A percentile compares a stretch with the other conserved stretches of the same genome.
Evolutionary conservation across 345 rosid genomes (phyloP).

Genomic region (Aquilaria malaccensis): DNA sequence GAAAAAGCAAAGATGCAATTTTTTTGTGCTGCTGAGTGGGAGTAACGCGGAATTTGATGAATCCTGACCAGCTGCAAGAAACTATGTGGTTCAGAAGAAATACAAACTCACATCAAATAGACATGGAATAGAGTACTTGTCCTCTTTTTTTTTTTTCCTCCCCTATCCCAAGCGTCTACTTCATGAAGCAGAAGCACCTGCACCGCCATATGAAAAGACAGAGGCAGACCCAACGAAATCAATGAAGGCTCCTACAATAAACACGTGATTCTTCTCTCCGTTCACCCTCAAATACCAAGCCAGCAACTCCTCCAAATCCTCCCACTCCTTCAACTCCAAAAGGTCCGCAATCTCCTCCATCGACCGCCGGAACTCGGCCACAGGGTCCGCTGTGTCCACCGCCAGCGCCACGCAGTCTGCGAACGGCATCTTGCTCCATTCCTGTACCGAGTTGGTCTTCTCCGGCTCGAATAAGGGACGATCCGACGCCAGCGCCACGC

Average conservation of each 20-base stretch:
- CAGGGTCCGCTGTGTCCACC: slow-evolving; percentile 26
- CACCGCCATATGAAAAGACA: neutral
- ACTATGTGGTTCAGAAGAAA: too few species aligned
- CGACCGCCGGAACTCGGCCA: slow-evolving; percentile 23
- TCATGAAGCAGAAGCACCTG: neutral
- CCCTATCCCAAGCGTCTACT: neutral
- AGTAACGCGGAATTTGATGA: too few species aligned
- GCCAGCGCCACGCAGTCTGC: slow-evolving; percentile 15
- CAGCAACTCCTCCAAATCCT: slow-evolving; percentile 27
- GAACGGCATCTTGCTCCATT: slow-evolving; percentile 12
- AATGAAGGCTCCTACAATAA: slow-evolving; percentile 24
- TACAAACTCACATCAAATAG: too few species aligned
- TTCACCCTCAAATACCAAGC: slow-evolving; percentile 23
- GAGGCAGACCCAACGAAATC: slow-evolving; percentile 12
- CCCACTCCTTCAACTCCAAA: slow-evolving; percentile 22
- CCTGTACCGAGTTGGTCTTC: slow-evolving; percentile 18
- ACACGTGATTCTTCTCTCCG: slow-evolving; percentile 25
- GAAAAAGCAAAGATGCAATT: too few species aligned
- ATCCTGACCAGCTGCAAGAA: too few species aligned
- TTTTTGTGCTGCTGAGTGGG: too few species aligned
- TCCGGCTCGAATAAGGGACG: slow-evolving; percentile 12
- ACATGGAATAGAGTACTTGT: neutral
- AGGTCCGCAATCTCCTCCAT: slow-evolving; percentile 34
- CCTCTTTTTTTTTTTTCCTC: neutral
- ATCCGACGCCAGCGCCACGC: too few species aligned